phyloP scores from a whole-genome alignment of 1,284 basidiomycete genomes.

The Farysia itapuensis region DNA sequence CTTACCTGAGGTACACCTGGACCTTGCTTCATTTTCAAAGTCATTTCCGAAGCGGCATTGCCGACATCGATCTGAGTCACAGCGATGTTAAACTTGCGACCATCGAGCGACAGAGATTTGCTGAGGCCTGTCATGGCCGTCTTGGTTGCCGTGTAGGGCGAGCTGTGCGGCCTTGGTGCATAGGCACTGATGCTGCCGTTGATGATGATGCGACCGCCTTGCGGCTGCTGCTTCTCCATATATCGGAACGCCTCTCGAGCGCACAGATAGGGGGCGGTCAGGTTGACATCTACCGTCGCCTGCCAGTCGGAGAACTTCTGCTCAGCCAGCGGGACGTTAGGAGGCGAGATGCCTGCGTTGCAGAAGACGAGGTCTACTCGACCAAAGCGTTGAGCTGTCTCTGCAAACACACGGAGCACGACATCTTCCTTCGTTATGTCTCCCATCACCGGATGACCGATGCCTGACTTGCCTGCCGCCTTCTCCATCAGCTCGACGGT shows the following conservation, averaged over 20 bases:
- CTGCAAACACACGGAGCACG: constrained; percentile 22
- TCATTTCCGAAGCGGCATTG: constrained; percentile 48
- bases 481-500: constrained; percentile 15
- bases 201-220: constrained; percentile 48
- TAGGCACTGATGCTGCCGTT: constrained; percentile 47
- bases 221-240: constrained; percentile 37
- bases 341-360: constrained; percentile 46
- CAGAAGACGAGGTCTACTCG: constrained; percentile 42
- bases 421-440: constrained; percentile 44
- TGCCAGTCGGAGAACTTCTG: constrained; percentile 43
- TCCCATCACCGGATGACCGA: constrained; percentile 15
- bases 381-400: constrained; percentile 32
- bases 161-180: constrained; percentile 31
- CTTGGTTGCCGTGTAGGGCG: constrained; percentile 45
- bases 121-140: constrained; percentile 43
- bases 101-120: constrained; percentile 44
- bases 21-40: constrained; percentile 32
- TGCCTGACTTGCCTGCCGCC: constrained; percentile 9
- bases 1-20: constrained; percentile 36
- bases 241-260: constrained; percentile 44
- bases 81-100: constrained; percentile 38
- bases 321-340: constrained; percentile 33
- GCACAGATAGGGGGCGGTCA: constrained; percentile 45
- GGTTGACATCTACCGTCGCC: constrained; percentile 41
- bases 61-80: constrained; percentile 49